These are phyloP conservation scores for Yamadazyma buinensis DNA, from an alignment of 1,139 yeast genomes.

Conservation along the genomic window DNA sequence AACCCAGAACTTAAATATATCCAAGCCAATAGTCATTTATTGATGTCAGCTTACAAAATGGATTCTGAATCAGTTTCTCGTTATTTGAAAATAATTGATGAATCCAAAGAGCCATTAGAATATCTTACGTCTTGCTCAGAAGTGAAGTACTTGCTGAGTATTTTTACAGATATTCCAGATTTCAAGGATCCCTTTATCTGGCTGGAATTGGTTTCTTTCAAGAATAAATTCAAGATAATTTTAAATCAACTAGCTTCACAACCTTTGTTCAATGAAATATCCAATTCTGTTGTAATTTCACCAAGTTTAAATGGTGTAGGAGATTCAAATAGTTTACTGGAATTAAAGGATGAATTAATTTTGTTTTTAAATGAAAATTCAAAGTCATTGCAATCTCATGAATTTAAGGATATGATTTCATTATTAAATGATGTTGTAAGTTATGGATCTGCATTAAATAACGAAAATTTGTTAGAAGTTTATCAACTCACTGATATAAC, in stretches of 20 bases:
- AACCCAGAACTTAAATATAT: slow-evolving; percentile 3
- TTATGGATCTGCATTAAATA: background rate
- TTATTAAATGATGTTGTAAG: slow-evolving; percentile 1
- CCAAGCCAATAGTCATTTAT: slow-evolving; percentile 5
- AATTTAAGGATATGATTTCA: slow-evolving; percentile 1
- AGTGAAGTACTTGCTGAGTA: slow-evolving; percentile 1
- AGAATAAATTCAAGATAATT: background rate
- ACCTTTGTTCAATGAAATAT: background rate
- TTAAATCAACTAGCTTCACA: background rate
- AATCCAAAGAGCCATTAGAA: background rate
- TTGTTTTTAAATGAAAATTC: background rate
- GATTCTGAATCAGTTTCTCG: background rate
- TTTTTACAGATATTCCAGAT: background rate
- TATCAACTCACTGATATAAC: slow-evolving; percentile 33
- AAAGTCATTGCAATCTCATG: slow-evolving; percentile 1
- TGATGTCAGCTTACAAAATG: background rate
- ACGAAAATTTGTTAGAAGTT: slow-evolving; percentile 11
- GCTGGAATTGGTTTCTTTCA: slow-evolving; percentile 1
- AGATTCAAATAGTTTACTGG: background rate
- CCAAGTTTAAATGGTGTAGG: background rate
- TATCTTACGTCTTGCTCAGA: slow-evolving; percentile 1
- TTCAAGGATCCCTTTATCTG: background rate
- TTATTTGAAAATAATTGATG: background rate
- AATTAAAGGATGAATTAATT: background rate
- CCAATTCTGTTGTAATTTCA: slow-evolving; percentile 1